A percentile compares a stretch with the other conserved stretches of the same genome.
phyloP scores from a whole-genome alignment of 305 asterid species.

The Lippia alba region DNA sequence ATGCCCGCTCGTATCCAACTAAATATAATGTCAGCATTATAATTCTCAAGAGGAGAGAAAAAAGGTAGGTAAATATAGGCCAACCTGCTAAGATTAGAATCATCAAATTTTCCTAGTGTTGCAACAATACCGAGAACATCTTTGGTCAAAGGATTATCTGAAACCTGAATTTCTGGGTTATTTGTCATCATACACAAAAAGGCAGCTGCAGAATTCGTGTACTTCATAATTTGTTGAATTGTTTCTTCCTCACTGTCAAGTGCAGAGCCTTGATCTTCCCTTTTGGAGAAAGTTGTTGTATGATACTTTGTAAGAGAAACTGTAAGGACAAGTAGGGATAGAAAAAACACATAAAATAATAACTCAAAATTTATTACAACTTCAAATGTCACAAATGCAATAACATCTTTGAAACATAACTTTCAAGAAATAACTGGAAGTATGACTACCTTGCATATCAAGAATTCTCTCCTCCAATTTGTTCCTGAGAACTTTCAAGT shows the following conservation, averaged over 20 bases:
- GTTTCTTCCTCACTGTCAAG: conserved; percentile 50
- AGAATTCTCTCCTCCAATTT: conserved; percentile 62
- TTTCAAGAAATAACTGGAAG: conserved; percentile 19
- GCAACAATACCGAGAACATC: conserved; percentile 83
- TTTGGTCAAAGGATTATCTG: conserved; percentile 49
- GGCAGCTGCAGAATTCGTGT: conserved; percentile 71
- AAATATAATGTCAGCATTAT: conserved; percentile 5
- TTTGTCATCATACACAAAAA: conserved; percentile 49
- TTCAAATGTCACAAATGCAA: conserved; percentile 1
- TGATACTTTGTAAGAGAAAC: conserved; percentile 64
- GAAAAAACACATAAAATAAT: conserved; percentile 7
- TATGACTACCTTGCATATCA: conserved; percentile 56
- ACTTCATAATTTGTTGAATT: conserved; percentile 50
- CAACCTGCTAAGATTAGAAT: conserved; percentile 77
- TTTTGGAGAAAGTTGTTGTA: conserved; percentile 34
- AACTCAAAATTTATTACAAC: conserved; percentile 2
- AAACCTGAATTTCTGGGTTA: conserved; percentile 45
- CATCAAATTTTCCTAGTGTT: conserved; percentile 71
- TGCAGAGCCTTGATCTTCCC: conserved; percentile 42
- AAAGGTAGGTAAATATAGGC: conserved; percentile 30
- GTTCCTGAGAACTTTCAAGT: conserved; percentile 47
- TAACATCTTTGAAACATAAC: conserved; percentile 12
- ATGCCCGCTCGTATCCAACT: neutral
- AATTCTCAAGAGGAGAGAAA: conserved; percentile 16
- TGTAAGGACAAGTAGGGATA: conserved; percentile 32